Evolutionary conservation across 2,329 filamentous ascomycete species (phyloP).

Genomic region (Penicillium olsonii): DNA sequence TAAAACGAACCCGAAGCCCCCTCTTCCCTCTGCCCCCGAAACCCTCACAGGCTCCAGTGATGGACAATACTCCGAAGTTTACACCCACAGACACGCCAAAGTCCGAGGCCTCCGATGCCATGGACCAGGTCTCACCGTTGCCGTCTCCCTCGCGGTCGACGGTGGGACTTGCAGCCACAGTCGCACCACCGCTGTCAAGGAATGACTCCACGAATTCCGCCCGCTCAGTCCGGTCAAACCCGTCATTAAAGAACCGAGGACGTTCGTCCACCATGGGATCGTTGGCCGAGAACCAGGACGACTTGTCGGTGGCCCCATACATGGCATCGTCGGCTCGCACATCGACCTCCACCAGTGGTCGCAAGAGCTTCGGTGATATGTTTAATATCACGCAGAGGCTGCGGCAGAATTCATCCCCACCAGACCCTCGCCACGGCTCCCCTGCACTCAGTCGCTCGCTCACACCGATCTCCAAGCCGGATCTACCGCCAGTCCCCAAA

Average conservation of each 20-base stretch:
- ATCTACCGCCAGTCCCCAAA: conserved; percentile 67
- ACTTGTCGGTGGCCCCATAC: conserved; percentile 67
- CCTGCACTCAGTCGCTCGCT: conserved; percentile 58
- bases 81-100: conserved; percentile 24
- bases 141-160: conserved; percentile 56
- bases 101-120: conserved; percentile 28
- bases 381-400: conserved; percentile 74
- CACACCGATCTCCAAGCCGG: conserved; percentile 74
- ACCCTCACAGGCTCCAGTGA: conserved; percentile 28
- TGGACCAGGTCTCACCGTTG: conserved; percentile 42
- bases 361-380: conserved; percentile 90
- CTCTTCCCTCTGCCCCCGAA: conserved; percentile 89
- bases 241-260: conserved; percentile 59
- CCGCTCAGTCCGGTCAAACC: conserved; percentile 63
- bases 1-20: conserved; percentile 72
- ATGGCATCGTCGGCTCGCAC: conserved; percentile 58
- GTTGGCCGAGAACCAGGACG: conserved; percentile 69
- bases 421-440: conserved; percentile 67
- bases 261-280: conserved; percentile 92
- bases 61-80: conserved; percentile 20
- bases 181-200: conserved; percentile 52
- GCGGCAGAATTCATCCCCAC: conserved; percentile 76
- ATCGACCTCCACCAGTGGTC: conserved; percentile 79
- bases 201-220: conserved; percentile 65
- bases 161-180: conserved; percentile 50